Evolutionary conservation across 345 rosid species (phyloP).

Genomic region (Abelmoschus esculentus): DNA sequence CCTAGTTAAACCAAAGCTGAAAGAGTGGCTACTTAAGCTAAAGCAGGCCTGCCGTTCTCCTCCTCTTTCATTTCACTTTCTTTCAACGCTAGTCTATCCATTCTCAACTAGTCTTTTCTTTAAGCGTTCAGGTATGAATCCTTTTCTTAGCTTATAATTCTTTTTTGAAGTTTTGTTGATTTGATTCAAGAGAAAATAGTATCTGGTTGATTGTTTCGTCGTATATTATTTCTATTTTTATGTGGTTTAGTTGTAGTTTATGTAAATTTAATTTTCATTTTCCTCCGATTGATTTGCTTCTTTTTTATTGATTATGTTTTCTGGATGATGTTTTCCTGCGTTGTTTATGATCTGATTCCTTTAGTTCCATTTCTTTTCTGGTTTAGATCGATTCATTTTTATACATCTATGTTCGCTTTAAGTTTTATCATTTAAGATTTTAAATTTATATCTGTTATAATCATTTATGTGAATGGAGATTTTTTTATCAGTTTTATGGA

Average conservation of each 20-base stretch:
- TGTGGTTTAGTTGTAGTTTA: neutral
- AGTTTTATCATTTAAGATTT: neutral
- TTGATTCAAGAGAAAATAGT: neutral
- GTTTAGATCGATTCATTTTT: neutral
- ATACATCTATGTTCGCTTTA: neutral
- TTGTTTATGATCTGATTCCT: conserved; percentile 2
- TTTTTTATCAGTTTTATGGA: neutral
- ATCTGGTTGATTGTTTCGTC: neutral
- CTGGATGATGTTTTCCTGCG: neutral
- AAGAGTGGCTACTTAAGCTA: conserved; percentile 9
- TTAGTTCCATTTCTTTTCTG: neutral
- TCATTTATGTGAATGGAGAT: neutral
- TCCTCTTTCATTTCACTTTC: conserved; percentile 2
- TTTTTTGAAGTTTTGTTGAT: neutral
- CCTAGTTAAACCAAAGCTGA: conserved; percentile 8
- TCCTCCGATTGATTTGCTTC: neutral
- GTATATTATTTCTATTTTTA: neutral
- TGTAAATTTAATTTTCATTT: neutral
- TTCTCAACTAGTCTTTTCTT: neutral
- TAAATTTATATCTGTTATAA: neutral
- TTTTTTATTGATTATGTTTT: no score
- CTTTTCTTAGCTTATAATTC: neutral
- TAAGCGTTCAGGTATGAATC: conserved; percentile 1
- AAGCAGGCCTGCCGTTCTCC: neutral
- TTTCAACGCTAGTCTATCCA: neutral